These are phyloP conservation scores for Claviceps paspali DNA, from an alignment of 2,329 filamentous ascomycete genomes.

Conservation along the genomic window DNA sequence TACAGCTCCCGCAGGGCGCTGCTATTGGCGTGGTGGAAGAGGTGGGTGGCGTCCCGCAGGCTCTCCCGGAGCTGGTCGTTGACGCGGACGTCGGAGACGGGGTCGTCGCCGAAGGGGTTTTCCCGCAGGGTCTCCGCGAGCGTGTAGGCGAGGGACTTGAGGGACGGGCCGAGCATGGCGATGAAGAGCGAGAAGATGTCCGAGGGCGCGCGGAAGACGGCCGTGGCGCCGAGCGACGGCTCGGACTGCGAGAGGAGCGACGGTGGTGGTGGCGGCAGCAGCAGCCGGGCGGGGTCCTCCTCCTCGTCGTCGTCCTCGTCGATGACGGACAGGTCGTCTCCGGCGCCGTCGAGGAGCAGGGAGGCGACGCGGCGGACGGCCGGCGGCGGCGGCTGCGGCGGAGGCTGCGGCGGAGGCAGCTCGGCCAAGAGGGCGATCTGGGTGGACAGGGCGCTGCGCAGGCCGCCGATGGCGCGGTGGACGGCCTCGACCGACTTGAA, in stretches of 20 bases:
- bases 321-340: conserved; percentile 42
- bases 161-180: conserved; percentile 72
- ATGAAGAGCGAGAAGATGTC: conserved; percentile 93
- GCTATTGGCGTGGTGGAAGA: conserved; percentile 64
- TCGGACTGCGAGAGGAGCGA: conserved; percentile 19
- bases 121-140: conserved; percentile 79
- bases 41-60: conserved; percentile 59
- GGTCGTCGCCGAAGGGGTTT: conserved; percentile 59
- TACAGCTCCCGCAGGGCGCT: conserved; percentile 70
- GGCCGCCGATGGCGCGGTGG: conserved; percentile 75
- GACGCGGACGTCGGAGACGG: conserved; percentile 53
- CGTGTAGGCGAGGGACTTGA: conserved; percentile 90
- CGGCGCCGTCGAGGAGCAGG: conserved; percentile 22
- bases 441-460: conserved; percentile 76
- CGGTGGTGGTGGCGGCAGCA: too few relatives aligned
- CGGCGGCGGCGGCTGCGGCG: conserved; percentile 8
- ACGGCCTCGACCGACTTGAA: conserved; percentile 74
- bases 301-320: conserved; percentile 42
- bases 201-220: conserved; percentile 43
- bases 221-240: conserved; percentile 13
- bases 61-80: conserved; percentile 71
- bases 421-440: conserved; percentile 77
- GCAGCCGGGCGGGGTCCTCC: conserved; percentile 23
- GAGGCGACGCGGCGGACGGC: conserved; percentile 14
- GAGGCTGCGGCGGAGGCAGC: conserved; percentile 15